A percentile compares a stretch with the other conserved stretches of the same genome.
phyloP scores from a whole-genome alignment of 345 rosid genomes.

The Dovyalis caffra region DNA sequence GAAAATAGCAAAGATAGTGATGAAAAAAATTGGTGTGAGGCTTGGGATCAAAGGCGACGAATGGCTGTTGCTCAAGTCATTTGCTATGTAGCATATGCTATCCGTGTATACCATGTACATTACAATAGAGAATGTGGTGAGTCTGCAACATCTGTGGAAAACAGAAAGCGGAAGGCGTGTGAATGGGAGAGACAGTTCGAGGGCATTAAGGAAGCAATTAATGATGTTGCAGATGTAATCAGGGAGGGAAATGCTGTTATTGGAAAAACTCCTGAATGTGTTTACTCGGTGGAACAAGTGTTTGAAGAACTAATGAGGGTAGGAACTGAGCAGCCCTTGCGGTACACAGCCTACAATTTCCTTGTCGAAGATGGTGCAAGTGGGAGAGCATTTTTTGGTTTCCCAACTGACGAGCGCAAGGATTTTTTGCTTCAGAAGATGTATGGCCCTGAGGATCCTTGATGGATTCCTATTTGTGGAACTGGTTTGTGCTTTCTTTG shows the following conservation, averaged over 20 bases:
- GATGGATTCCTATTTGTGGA: neutral
- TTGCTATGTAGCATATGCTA: conserved; percentile 17
- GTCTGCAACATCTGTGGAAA: neutral
- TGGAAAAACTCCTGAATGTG: neutral
- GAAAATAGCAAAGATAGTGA: conserved; percentile 2
- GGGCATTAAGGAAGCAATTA: conserved; percentile 6
- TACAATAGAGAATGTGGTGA: neutral
- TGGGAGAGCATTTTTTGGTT: conserved; percentile 23
- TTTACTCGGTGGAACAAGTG: conserved; percentile 5
- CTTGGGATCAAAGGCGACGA: conserved; percentile 16
- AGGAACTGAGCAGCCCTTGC: conserved; percentile 13
- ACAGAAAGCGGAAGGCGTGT: conserved; percentile 9
- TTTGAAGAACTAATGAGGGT: conserved; percentile 19
- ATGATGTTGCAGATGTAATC: conserved; percentile 13
- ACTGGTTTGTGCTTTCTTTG: neutral
- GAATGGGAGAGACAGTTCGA: conserved; percentile 5
- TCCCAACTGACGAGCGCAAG: conserved; percentile 17
- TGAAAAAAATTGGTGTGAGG: conserved; percentile 19
- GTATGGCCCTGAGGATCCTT: conserved; percentile 14
- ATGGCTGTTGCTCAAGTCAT: conserved; percentile 22
- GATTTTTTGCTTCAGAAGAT: conserved; percentile 24
- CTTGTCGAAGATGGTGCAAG: conserved; percentile 13
- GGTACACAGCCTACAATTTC: conserved; percentile 19
- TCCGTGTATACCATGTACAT: conserved; percentile 10
- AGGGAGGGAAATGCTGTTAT: conserved; percentile 11